A percentile compares a stretch with the other conserved stretches of the same genome.
phyloP scores from a whole-genome alignment of 371 early-diverging fungal genomes.

The Apophysomyces sp. region DNA sequence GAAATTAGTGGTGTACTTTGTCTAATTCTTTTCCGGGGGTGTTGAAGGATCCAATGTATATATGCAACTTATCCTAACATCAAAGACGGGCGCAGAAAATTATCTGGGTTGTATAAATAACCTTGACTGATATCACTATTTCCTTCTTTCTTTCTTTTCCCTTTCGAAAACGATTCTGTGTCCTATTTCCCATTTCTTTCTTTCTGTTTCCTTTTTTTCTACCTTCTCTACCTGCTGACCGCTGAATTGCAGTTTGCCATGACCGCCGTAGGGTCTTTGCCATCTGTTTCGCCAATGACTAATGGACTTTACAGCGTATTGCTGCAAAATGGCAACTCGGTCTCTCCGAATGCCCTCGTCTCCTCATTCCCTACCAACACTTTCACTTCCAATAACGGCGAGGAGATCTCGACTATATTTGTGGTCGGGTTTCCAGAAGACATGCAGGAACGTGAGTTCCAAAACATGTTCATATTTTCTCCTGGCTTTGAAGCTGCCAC shows the following conservation, averaged over 20 bases:
- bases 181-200: neutral
- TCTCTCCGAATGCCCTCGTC: neutral
- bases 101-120: neutral
- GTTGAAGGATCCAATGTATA: neutral
- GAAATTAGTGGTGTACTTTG: neutral
- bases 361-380: neutral
- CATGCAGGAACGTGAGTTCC: constrained; percentile 93
- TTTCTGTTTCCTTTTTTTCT: neutral
- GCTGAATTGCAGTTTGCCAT: neutral
- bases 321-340: constrained; percentile 10
- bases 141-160: neutral
- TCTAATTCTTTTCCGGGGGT: neutral
- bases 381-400: constrained; percentile 47
- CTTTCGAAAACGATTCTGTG: neutral
- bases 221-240: neutral
- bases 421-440: constrained; percentile 96
- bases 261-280: constrained; percentile 3
- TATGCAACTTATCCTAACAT: neutral
- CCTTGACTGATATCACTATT: neutral
- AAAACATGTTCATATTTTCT: constrained; percentile 93
- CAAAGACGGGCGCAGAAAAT: too few relatives aligned
- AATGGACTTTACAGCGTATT: constrained; percentile 11
- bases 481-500: constrained; percentile 93
- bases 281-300: constrained; percentile 2
- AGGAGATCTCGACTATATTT: constrained; percentile 89